A percentile compares a stretch with the other conserved stretches of the same genome.
These are phyloP conservation scores for Verticillium tricorpus DNA, from an alignment of 2,329 filamentous ascomycete species.

Conservation along the genomic window DNA sequence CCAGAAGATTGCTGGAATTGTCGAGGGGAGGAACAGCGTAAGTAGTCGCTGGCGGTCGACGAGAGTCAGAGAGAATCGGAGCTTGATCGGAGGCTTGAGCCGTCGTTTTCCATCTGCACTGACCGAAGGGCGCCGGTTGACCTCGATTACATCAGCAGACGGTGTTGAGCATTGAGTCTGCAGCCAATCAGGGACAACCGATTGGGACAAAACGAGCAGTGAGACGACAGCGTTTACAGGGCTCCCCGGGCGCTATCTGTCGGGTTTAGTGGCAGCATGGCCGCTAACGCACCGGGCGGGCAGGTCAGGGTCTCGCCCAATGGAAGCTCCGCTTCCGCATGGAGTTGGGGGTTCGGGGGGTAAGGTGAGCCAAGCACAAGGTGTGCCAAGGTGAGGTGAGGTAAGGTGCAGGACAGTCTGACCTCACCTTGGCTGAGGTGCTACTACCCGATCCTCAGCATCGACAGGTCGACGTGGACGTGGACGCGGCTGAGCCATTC, in stretches of 20 bases:
- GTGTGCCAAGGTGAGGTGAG: background rate
- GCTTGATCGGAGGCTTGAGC: slow-evolving; percentile 20
- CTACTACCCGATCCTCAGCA: background rate
- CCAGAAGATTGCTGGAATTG: background rate
- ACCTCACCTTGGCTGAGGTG: slow-evolving; percentile 1
- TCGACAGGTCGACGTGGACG: slow-evolving; percentile 8
- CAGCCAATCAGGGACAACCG: background rate
- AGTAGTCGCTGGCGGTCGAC: background rate
- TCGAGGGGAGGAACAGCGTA: background rate
- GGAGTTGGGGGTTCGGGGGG: background rate
- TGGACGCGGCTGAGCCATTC: slow-evolving; percentile 8
- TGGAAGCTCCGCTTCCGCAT: background rate
- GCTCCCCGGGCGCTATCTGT: background rate
- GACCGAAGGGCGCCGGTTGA: background rate
- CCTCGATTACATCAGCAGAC: background rate
- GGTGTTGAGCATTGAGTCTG: background rate
- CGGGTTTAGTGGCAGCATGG: background rate
- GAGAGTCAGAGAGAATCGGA: slow-evolving; percentile 15
- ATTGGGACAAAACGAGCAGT: background rate
- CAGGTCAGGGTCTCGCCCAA: background rate
- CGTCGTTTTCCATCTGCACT: slow-evolving; percentile 12
- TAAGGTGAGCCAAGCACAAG: background rate
- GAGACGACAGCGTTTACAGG: background rate
- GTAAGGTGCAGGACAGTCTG: background rate
- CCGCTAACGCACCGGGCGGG: background rate